phyloP scores from a whole-genome alignment of 2,329 filamentous ascomycete species.

The Fusarium pseudograminearum region DNA sequence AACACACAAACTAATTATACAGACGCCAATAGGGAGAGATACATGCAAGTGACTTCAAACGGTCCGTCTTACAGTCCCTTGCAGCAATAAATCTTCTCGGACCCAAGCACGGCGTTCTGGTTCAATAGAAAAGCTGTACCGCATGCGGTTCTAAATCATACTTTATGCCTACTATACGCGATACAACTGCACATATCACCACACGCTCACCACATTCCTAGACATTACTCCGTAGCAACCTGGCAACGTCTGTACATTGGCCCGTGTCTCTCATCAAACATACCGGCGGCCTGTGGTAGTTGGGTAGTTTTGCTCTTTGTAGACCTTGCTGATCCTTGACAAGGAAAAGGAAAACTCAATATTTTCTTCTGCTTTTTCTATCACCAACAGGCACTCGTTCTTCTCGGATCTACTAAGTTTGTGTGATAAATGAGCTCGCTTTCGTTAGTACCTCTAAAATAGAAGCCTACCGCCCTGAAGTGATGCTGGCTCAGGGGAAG shows the following conservation, averaged over 20 bases:
- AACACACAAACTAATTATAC: neutral
- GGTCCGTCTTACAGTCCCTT: conserved; percentile 2
- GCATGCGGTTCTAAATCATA: neutral
- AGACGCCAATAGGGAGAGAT: neutral
- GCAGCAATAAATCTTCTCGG: neutral
- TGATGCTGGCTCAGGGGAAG: conserved; percentile 27
- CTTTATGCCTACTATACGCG: neutral
- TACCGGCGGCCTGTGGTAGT: neutral
- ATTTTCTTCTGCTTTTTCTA: neutral
- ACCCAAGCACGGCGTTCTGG: neutral
- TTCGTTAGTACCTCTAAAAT: neutral
- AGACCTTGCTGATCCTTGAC: neutral
- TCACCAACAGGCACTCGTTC: neutral
- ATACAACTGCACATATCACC: neutral
- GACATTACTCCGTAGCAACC: neutral
- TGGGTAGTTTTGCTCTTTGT: neutral
- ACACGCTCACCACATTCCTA: neutral
- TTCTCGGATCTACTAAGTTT: neutral
- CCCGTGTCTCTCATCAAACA: neutral
- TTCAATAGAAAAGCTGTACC: neutral
- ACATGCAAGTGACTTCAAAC: neutral
- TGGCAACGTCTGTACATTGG: neutral
- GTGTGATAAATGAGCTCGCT: neutral
- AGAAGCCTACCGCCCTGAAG: conserved; percentile 1
- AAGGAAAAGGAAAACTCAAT: neutral